Base-by-base conservation (phyloP, 352 stramenopile species). In the Phytophthora pseudosyringae region DNA sequence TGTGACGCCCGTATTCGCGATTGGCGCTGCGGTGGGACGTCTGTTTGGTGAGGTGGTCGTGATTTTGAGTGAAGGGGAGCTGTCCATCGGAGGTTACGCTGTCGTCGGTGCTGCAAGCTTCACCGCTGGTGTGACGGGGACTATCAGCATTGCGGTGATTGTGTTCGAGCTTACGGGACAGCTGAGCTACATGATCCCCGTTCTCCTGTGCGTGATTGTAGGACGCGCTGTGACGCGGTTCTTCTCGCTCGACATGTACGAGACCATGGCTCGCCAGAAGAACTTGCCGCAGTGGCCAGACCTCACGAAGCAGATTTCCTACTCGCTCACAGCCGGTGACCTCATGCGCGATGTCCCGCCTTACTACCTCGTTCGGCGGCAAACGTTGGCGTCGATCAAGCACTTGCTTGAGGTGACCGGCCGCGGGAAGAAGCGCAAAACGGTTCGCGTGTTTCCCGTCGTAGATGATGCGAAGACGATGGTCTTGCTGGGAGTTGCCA, bases 1-100 rank as follows among this genome's bases (percentile, higher is more conserved):
- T 31, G 95, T 98, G 44, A 97, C 90, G 16, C 93, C 94, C 1
- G 78, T 97, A 18, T 98, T 98, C 61, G 79, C 93, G 4, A 81
- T 96, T 29, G 94, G 94, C n/a, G 88, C 88, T 3, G 83, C 79
- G 3, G 64, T 98, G 15, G 94, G 94, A 4, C 81, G 94, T 7
- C 71, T 98, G 10, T 95, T 97, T 78, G 94, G 94, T 29, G 92
- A 98, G 61, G 68, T 90, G 39, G 71, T 93, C 1, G 73, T 90
- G 40, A 71, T 85, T 16, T 45, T 89, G 1, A 81, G 80, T 11
- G 68, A 80, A n/a, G 65, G 74, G 31, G 74, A 81, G 16, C 45
- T 88, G 11, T 66, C 88, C 5, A 78, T 88, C 3, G 88, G 80
- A 12, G 85, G 83, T 1, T 96, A 95, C 46, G 86, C 86, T 6